phyloP scores from a whole-genome alignment of 2,329 filamentous ascomycete species.

The Fusarium vanettenii region DNA sequence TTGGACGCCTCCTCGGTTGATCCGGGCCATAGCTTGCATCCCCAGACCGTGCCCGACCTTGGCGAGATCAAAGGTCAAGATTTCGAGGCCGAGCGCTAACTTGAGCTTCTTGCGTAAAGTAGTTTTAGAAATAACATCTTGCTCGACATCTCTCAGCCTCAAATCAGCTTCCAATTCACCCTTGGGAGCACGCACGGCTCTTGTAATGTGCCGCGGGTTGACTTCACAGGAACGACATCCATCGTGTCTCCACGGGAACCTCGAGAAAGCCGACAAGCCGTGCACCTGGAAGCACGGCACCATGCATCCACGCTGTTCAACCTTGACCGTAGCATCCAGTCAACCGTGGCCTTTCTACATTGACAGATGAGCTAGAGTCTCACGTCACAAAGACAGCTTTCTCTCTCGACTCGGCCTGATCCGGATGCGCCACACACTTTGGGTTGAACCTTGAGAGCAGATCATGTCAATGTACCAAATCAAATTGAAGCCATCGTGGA shows the following conservation, averaged over 20 bases:
- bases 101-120: neutral
- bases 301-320: neutral
- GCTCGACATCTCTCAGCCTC: neutral
- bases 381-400: conserved; percentile 13
- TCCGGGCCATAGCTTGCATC: conserved; percentile 12
- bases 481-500: conserved; percentile 3
- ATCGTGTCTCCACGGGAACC: conserved; percentile 7
- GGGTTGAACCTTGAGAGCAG: conserved; percentile 13
- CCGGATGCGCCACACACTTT: conserved; percentile 23
- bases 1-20: conserved; percentile 39
- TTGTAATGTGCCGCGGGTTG: neutral
- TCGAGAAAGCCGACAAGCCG: neutral
- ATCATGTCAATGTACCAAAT: neutral
- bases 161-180: neutral
- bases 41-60: conserved; percentile 15
- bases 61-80: conserved; percentile 2
- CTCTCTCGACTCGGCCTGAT: conserved; percentile 5
- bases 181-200: conserved; percentile 5
- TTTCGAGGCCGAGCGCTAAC: neutral
- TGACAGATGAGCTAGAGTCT: conserved; percentile 1
- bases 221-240: conserved; percentile 12
- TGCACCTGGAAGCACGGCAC: neutral
- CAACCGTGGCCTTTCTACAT: neutral
- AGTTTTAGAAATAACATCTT: neutral
- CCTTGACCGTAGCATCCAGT: conserved; percentile 2